Percentiles rank a stretch among this genome's conserved stretches.
These are phyloP conservation scores for Zoysia matrella DNA, from an alignment of 202 grass and related monocot genomes.

Conservation along the genomic window DNA sequence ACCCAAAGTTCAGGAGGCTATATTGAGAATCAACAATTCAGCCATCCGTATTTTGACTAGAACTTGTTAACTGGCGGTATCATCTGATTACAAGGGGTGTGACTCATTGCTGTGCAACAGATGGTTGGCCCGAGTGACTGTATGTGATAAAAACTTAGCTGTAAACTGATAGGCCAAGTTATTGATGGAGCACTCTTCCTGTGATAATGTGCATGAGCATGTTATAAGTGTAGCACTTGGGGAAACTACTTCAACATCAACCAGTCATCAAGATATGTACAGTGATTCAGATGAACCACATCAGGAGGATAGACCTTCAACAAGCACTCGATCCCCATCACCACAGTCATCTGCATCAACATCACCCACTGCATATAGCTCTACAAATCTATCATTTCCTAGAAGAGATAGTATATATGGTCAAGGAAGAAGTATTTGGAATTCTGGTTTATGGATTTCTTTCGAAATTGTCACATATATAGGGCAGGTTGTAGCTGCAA, in stretches of 20 bases:
- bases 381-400: slow-evolving; percentile 54
- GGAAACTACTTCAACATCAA: slow-evolving; percentile 64
- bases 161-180: slow-evolving; percentile 41
- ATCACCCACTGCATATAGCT: slow-evolving; percentile 55
- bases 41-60: slow-evolving; percentile 23
- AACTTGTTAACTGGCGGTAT: neutral
- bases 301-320: slow-evolving; percentile 61
- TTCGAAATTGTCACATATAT: slow-evolving; percentile 72
- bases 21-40: slow-evolving; percentile 14
- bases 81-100: slow-evolving; percentile 21
- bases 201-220: slow-evolving; percentile 52
- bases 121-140: slow-evolving; percentile 28
- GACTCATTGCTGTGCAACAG: slow-evolving; percentile 6
- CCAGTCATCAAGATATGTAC: slow-evolving; percentile 53
- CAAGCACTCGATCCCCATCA: slow-evolving; percentile 54
- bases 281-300: slow-evolving; percentile 60
- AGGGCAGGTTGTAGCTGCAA: slow-evolving; percentile 67
- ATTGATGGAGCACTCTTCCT: slow-evolving; percentile 61
- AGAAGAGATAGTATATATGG: slow-evolving; percentile 63
- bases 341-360: slow-evolving; percentile 63
- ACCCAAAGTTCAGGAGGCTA: slow-evolving; percentile 26
- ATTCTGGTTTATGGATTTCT: slow-evolving; percentile 77
- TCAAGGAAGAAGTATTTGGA: slow-evolving; percentile 63
- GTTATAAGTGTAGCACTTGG: slow-evolving; percentile 63
- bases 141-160: slow-evolving; percentile 35